phyloP scores from a whole-genome alignment of 805 yeast species.

The Tetrapisispora namnaoensis region DNA sequence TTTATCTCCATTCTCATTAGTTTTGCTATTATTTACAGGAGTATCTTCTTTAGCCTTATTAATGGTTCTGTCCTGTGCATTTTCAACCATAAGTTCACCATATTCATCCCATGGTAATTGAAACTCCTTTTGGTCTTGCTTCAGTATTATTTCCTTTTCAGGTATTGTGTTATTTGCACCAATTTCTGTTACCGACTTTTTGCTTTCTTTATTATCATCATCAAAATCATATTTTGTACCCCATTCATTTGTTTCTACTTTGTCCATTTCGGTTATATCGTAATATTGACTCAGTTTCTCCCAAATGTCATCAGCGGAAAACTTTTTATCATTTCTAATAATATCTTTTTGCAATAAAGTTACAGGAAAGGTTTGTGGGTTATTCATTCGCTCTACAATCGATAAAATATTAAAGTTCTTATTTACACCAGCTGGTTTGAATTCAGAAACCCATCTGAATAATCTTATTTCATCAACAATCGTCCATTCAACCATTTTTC shows the following conservation, averaged over 20 bases:
- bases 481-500: conserved; percentile 37
- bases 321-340: conserved; percentile 13
- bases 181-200: background rate
- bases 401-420: conserved; percentile 36
- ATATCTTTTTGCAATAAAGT: conserved; percentile 24
- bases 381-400: conserved; percentile 28
- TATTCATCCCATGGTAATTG: conserved; percentile 37
- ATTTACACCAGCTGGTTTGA: conserved; percentile 56
- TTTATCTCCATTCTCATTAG: background rate
- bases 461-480: conserved; percentile 53
- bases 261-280: conserved; percentile 49
- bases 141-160: background rate
- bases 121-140: conserved; percentile 22
- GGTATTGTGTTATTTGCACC: background rate
- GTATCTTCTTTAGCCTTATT: background rate
- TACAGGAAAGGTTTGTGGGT: conserved; percentile 34
- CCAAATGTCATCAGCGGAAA: conserved; percentile 48
- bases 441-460: conserved; percentile 50
- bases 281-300: conserved; percentile 43
- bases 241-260: conserved; percentile 30
- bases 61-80: conserved; percentile 19
- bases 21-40: background rate
- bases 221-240: background rate
- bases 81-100: conserved; percentile 34
- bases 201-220: background rate